Conservation (phyloP, 192 early-diverging fungal species). For the Coemansia sp. region DNA sequence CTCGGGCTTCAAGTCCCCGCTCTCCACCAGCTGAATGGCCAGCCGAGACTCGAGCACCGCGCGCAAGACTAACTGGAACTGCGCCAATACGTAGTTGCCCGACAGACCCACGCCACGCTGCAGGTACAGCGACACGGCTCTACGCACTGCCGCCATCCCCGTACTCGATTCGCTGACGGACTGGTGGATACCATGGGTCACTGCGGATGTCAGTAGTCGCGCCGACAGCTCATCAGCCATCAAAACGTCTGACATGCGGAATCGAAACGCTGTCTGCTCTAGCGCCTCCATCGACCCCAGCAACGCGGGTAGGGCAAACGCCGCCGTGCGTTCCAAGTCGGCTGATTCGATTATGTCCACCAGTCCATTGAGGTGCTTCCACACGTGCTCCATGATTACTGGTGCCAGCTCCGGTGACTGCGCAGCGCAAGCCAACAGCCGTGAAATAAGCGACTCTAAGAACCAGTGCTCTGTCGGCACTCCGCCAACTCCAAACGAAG, state of each 20-base stretch:
- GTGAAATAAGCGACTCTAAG: conserved; percentile 22
- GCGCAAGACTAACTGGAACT: conserved; percentile 35
- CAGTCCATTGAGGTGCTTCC: conserved; percentile 30
- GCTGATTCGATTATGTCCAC: conserved; percentile 18
- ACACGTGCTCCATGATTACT: conserved; percentile 31
- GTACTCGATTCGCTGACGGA: conserved; percentile 19
- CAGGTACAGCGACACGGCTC: conserved; percentile 31
- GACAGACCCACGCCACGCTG: conserved; percentile 29
- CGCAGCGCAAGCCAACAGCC: conserved; percentile 40
- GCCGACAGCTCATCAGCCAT: conserved; percentile 22
- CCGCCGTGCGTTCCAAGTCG: conserved; percentile 16
- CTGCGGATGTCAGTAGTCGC: conserved; percentile 19
- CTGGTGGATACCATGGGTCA: conserved; percentile 18
- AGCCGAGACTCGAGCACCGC: conserved; percentile 50
- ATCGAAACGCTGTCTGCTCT: conserved; percentile 34
- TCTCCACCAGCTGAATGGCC: conserved; percentile 27
- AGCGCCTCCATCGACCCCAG: conserved; percentile 39
- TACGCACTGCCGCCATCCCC: conserved; percentile 12
- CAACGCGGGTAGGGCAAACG: conserved; percentile 33
- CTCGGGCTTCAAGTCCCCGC: conserved; percentile 17
- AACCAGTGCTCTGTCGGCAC: conserved; percentile 36
- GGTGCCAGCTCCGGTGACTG: conserved; percentile 15
- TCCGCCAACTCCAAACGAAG: conserved; percentile 23
- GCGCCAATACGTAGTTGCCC: conserved; percentile 32
- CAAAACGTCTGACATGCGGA: conserved; percentile 25